A percentile compares a stretch with the other conserved stretches of the same genome.
Evolutionary conservation across 306 rosid species (phyloP).

Genomic region (Trifolium subterraneum): DNA sequence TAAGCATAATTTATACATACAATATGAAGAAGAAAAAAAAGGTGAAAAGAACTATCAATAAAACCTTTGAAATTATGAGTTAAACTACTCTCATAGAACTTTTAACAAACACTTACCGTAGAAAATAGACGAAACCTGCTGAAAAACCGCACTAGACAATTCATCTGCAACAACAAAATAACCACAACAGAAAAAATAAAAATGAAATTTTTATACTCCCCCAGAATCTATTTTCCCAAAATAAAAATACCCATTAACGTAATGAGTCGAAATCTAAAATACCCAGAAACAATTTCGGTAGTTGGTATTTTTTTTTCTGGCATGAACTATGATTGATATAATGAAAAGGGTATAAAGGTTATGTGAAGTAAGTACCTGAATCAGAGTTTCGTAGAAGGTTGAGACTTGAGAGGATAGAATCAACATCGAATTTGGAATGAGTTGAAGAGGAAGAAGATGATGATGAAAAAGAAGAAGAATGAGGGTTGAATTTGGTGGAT

Average conservation of each 20-base stretch:
- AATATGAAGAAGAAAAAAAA: neutral
- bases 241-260: neutral
- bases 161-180: slow-evolving; percentile 62
- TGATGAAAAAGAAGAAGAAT: slow-evolving; percentile 16
- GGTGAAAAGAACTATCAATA: neutral
- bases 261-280: neutral
- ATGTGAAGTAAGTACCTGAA: slow-evolving; percentile 50
- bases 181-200: neutral
- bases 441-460: slow-evolving; percentile 15
- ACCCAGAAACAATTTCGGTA: slow-evolving; percentile 26
- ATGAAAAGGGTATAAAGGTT: neutral
- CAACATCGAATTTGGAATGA: slow-evolving; percentile 15
- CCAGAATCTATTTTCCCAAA: neutral
- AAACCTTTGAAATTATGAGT: slow-evolving; percentile 6
- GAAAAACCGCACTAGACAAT: slow-evolving; percentile 33
- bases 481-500: slow-evolving; percentile 30
- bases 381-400: slow-evolving; percentile 40
- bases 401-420: slow-evolving; percentile 45
- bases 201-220: neutral
- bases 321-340: neutral
- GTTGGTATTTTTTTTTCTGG: neutral
- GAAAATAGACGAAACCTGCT: slow-evolving; percentile 53
- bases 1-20: neutral
- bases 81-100: slow-evolving; percentile 35
- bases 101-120: slow-evolving; percentile 57